Conservation (phyloP, 108 stramenopile genomes). For the Nitzschia sp. region DNA sequence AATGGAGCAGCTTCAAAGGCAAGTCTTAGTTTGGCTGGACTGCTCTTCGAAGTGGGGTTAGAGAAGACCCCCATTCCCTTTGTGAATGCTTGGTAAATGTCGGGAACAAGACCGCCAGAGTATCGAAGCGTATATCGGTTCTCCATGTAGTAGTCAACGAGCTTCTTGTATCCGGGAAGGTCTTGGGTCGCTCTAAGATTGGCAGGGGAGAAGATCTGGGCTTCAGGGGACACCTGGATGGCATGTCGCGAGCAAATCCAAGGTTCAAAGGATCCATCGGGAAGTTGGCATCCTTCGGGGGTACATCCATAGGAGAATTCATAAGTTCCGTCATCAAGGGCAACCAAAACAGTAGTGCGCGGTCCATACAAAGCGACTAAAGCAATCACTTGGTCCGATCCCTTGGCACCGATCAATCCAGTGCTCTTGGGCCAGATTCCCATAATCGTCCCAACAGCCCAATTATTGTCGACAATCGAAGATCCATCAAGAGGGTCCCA, state of each 20-base stretch:
- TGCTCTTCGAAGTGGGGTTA: conserved; percentile 85
- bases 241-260: conserved; percentile 68
- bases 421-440: conserved; percentile 90
- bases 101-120: conserved; percentile 84
- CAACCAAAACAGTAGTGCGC: conserved; percentile 87
- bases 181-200: conserved; percentile 91
- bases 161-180: conserved; percentile 78
- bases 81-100: conserved; percentile 87
- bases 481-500: conserved; percentile 96
- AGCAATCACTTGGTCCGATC: conserved; percentile 88
- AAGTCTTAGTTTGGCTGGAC: conserved; percentile 89
- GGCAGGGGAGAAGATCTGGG: conserved; percentile 90
- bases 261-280: conserved; percentile 18
- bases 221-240: conserved; percentile 51
- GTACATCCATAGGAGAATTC: conserved; percentile 70
- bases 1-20: conserved; percentile 93
- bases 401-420: conserved; percentile 80
- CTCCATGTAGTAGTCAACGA: conserved; percentile 86
- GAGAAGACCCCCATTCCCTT: conserved; percentile 87
- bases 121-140: conserved; percentile 92
- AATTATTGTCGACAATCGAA: conserved; percentile 93
- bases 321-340: conserved; percentile 76
- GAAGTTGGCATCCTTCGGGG: background rate
- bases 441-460: conserved; percentile 93
- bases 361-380: conserved; percentile 91